Base-by-base conservation (phyloP, 129 eudicot species). In the Escallonia rubra region DNA sequence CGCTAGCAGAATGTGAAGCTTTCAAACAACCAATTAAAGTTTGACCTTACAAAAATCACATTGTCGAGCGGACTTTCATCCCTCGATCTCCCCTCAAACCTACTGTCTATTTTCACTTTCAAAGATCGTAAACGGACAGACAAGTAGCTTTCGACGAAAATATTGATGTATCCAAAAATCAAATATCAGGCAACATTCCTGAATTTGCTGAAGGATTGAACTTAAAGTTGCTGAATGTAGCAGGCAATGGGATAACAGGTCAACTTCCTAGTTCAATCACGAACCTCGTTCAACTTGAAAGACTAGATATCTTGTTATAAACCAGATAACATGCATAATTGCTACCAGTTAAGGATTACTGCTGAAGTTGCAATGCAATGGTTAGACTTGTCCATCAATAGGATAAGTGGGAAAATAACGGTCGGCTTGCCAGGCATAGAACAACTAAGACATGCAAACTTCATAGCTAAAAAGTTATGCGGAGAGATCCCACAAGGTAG, bases 401-500 rank as follows among this genome's bases (percentile, higher is more conserved):
- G 76, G 50, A 67, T 92, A 3, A 74, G 74, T 10, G 98, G 98
- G 11, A 78, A 50, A 57, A 88, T 92, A 54, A 96, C 98, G 4
- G 75, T 45, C 43, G 86, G 89, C 59, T 81, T 88, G 77, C 77
- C 86, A 62, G 73, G 74, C 39, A 76, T 84, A 4, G 69, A 67
- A 67, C 72, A 71, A 42, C 70, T 92, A 44, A 78, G 66, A 81
- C 98, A 92, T 80, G 96, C 80, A 64, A 89, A 70, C 52, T 89
- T 92, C 78, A 84, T 91, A 68, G 87, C 83, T 23, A 92, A 92
- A 72, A 81, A 67, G 72, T 65, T 92, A 23, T 88, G 98, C 56
- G 98, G 96, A 55, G 73, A 64, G 78, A 92, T 92, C 39, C 98
- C 98, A 53, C 98, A 92, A 79, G 91, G 89, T 47, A 92, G 96